phyloP scores from a whole-genome alignment of 495 filamentous ascomycete genomes.

The Trichoderma asperelloides region DNA sequence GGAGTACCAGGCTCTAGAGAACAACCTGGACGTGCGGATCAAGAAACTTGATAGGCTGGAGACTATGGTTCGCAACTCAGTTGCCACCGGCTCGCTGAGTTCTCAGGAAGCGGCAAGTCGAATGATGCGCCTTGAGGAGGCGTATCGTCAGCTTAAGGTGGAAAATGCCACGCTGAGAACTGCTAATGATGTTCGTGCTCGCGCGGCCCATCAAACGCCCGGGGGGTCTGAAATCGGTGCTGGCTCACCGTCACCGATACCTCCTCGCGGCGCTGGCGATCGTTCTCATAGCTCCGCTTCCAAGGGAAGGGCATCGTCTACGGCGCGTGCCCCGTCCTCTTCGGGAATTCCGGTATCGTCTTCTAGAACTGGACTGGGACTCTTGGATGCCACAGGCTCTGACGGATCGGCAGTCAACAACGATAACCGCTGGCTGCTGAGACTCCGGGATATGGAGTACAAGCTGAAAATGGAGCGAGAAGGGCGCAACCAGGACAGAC shows the following conservation, averaged over 20 bases:
- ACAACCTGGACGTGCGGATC: slow-evolving; percentile 63
- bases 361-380: slow-evolving; percentile 9
- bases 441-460: slow-evolving; percentile 78
- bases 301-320: slow-evolving; percentile 22
- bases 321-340: slow-evolving; percentile 9
- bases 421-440: slow-evolving; percentile 72
- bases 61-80: slow-evolving; percentile 51
- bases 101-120: slow-evolving; percentile 36
- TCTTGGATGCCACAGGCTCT: slow-evolving; percentile 15
- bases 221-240: slow-evolving; percentile 20
- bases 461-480: slow-evolving; percentile 85
- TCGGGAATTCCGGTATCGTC: slow-evolving; percentile 13
- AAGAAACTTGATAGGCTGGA: slow-evolving; percentile 88
- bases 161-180: slow-evolving; percentile 68
- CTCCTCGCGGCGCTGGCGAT: slow-evolving; percentile 39
- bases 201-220: slow-evolving; percentile 22
- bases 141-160: slow-evolving; percentile 74
- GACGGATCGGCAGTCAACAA: slow-evolving; percentile 10
- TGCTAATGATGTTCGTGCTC: slow-evolving; percentile 35
- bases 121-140: slow-evolving; percentile 61
- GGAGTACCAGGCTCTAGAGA: slow-evolving; percentile 82
- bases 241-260: slow-evolving; percentile 40
- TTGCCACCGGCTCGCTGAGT: slow-evolving; percentile 35
- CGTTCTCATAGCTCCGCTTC: slow-evolving; percentile 13
- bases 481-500: slow-evolving; percentile 74